A percentile compares a stretch with the other conserved stretches of the same genome.
phyloP scores from a whole-genome alignment of 768 basidiomycete genomes.

The Gymnopilus junonius region DNA sequence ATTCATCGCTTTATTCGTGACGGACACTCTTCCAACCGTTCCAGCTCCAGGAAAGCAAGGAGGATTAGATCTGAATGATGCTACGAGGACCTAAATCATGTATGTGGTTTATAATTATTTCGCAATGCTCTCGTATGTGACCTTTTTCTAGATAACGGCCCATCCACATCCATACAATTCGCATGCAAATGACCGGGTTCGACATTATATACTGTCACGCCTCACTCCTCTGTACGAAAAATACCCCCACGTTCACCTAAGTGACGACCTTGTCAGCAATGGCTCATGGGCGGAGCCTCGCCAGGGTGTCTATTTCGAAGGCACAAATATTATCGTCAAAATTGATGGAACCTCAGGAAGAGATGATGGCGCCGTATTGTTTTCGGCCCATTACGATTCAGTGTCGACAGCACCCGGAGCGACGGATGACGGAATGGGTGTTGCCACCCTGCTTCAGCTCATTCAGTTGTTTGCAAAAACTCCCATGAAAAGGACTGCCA shows the following conservation, averaged over 20 bases:
- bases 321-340: constrained; percentile 69
- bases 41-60: constrained; percentile 41
- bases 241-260: constrained; percentile 47
- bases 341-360: constrained; percentile 28
- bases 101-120: constrained; percentile 28
- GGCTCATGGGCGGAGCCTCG: constrained; percentile 44
- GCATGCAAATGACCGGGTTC: constrained; percentile 74
- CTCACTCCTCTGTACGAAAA: constrained; percentile 48
- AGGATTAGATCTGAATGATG: constrained; percentile 53
- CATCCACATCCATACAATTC: constrained; percentile 82
- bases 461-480: constrained; percentile 56
- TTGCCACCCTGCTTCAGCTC: constrained; percentile 68
- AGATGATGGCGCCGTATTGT: constrained; percentile 5
- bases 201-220: constrained; percentile 59
- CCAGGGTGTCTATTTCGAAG: constrained; percentile 60
- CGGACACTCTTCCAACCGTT: constrained; percentile 50
- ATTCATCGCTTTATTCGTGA: constrained; percentile 49
- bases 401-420: constrained; percentile 77
- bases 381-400: constrained; percentile 82
- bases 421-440: constrained; percentile 80
- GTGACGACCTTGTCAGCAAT: constrained; percentile 44
- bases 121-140: background rate
- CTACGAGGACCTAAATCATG: constrained; percentile 64
- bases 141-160: constrained; percentile 52
- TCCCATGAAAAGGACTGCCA: constrained; percentile 58